Evolutionary conservation across 345 rosid species (phyloP).

Genomic region (Arabidopsis arenosa): DNA sequence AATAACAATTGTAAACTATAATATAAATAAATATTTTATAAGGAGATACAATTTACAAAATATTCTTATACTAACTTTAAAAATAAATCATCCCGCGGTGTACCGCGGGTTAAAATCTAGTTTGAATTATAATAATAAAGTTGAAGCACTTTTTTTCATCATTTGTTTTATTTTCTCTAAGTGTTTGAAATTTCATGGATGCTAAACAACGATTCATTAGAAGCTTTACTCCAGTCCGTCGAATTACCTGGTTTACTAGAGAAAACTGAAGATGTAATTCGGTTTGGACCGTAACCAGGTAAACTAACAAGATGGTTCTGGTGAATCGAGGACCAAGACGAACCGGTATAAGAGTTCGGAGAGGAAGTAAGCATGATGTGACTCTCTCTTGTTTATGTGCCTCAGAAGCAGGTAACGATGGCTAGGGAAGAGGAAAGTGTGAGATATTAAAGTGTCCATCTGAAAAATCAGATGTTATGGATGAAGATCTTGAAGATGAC

Average conservation of each 20-base stretch:
- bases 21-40: too few species aligned
- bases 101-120: too few species aligned
- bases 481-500: conserved; percentile 43
- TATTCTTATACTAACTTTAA: too few species aligned
- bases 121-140: too few species aligned
- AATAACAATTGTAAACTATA: too few species aligned
- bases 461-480: conserved; percentile 45
- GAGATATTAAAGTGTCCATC: conserved; percentile 39
- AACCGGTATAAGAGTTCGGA: conserved; percentile 15
- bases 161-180: too few species aligned
- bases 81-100: too few species aligned
- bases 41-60: too few species aligned
- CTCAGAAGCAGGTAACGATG: conserved; percentile 40
- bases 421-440: conserved; percentile 42
- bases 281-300: conserved; percentile 60
- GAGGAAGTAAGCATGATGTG: conserved; percentile 25
- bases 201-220: conserved; percentile 89
- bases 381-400: conserved; percentile 35
- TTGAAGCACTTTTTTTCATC: too few species aligned
- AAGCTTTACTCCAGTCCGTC: conserved; percentile 82
- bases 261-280: conserved; percentile 78
- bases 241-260: conserved; percentile 49
- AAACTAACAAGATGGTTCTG: conserved; percentile 12
- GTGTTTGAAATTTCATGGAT: conserved; percentile 48
- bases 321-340: conserved; percentile 32